Evolutionary conservation across 2,329 filamentous ascomycete genomes (phyloP), one percentile per base, ranked within the genome.

Genomic region (Stylonectria norvegica): DNA sequence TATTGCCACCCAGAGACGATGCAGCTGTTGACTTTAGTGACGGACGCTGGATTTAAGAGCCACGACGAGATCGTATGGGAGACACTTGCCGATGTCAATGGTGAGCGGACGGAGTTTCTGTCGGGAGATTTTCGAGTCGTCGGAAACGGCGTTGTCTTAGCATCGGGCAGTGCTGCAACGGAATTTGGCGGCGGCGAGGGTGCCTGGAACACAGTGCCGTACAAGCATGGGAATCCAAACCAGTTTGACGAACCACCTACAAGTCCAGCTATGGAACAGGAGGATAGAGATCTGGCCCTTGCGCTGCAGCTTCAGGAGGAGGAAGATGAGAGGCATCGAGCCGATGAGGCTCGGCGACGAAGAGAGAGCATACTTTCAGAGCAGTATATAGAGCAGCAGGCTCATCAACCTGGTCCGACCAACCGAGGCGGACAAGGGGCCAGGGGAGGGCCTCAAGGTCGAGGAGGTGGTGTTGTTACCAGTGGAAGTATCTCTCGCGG

Each of bases 51-150:
- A 1, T 98, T 95, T 58, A 83, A 85, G 9, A 78, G 75, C 8
- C 89, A 96, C 53, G 85, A 89, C 12, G 91, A 97, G 60, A 82
- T 98, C 10, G 88, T 98, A 0, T 98, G 93, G 93, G 93, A 98
- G 65, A 93, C 85, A 8, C 72, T 98, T 2, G 84, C 86, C 1
- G 91, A 97, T 55, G 83, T 95, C 16, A 93, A 83, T 36, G 93
- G 93, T 6, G 84, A 86, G 55, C 78, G 78, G 11, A 83, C 87
- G 3, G 86, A 90, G 59, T 89, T 94, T 55, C 88, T 89, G 52
- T 89, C 89, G 0, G 93, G 93, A 2, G 90, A 97, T 57, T 97
- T 97, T 63, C 79, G 85, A 20, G 73, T 86, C 1, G 86, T 96
- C n/a, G 83, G 88, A 83, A 52, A 67, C 60, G 43, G 50, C 17